Percentiles rank a stretch among this genome's conserved stretches.
These are phyloP conservation scores for Colletotrichum somersetense DNA, from an alignment of 2,329 filamentous ascomycete genomes.

Conservation along the genomic window DNA sequence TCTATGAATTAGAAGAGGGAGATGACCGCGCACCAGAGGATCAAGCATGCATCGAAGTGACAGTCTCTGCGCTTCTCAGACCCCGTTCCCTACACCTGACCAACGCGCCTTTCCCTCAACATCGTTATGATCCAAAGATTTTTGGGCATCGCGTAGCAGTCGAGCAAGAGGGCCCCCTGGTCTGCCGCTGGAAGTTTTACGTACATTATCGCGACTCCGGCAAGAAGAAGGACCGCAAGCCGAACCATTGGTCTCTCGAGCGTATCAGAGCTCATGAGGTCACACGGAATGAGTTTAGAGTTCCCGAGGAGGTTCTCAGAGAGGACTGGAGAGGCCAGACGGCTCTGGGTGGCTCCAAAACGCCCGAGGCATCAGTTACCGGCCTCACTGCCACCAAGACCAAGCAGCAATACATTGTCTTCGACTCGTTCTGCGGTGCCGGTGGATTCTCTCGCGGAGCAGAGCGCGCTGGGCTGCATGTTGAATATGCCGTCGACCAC, in stretches of 20 bases:
- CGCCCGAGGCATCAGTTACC: background rate
- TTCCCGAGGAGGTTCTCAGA: constrained; percentile 49
- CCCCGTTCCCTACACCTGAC: constrained; percentile 64
- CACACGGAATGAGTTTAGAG: constrained; percentile 46
- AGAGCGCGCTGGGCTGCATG: constrained; percentile 64
- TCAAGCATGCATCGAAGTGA: constrained; percentile 59
- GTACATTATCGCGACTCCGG: constrained; percentile 49
- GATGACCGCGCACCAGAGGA: constrained; percentile 49
- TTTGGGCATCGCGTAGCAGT: constrained; percentile 45
- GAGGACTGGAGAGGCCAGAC: constrained; percentile 56
- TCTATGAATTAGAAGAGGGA: constrained; percentile 56
- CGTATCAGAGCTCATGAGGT: constrained; percentile 51
- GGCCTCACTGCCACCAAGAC: constrained; percentile 1
- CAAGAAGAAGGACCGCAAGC: constrained; percentile 42
- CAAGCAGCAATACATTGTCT: constrained; percentile 71
- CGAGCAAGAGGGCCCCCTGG: constrained; percentile 54
- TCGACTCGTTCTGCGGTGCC: constrained; percentile 79
- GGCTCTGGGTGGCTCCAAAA: constrained; percentile 53
- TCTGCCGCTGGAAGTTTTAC: constrained; percentile 65
- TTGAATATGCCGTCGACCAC: constrained; percentile 75
- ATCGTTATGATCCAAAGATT: constrained; percentile 45
- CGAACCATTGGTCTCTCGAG: constrained; percentile 54
- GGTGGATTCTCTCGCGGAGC: constrained; percentile 79
- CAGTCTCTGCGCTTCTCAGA: constrained; percentile 52
- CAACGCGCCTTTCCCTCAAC: constrained; percentile 63